Conservation (phyloP, 148 eudicot genomes). For the Limonium bicolor region DNA sequence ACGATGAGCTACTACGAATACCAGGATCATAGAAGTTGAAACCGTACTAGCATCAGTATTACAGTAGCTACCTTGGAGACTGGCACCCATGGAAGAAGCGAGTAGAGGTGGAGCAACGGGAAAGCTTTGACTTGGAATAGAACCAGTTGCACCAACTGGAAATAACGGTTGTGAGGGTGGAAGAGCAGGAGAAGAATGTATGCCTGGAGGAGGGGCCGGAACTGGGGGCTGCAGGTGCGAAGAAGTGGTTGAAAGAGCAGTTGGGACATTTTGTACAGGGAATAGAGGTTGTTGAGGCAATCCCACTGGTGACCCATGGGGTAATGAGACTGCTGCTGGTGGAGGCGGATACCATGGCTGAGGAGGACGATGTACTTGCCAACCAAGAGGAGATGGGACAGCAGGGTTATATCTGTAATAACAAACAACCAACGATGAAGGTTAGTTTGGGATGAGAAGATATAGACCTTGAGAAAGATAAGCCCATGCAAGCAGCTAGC, state of each 20-base stretch:
- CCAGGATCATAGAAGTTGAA: no score
- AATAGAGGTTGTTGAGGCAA: constrained; percentile 74
- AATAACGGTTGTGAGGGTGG: constrained; percentile 90
- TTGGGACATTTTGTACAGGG: constrained; percentile 64
- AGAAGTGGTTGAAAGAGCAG: constrained; percentile 32
- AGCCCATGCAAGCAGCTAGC: no score
- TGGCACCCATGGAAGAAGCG: constrained; percentile 26
- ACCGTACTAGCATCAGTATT: no score
- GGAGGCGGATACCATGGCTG: constrained; percentile 69
- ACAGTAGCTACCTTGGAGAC: constrained; percentile 20
- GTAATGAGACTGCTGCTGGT: constrained; percentile 42
- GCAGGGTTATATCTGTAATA: constrained; percentile 61
- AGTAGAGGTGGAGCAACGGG: constrained; percentile 31
- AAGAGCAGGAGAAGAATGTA: constrained; percentile 42
- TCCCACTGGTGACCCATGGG: constrained; percentile 40
- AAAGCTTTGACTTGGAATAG: constrained; percentile 31
- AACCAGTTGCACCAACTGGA: constrained; percentile 62
- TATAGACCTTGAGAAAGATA: no score
- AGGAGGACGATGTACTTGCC: constrained; percentile 81
- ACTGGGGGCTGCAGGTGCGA: no score
- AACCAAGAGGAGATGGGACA: constrained; percentile 45
- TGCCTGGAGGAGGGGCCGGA: constrained; percentile 68
- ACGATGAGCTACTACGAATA: no score
- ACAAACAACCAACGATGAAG: no score
- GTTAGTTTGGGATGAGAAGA: no score